phyloP scores from a whole-genome alignment of 2,329 filamentous ascomycete genomes.

The Aspergillus ochraceus region DNA sequence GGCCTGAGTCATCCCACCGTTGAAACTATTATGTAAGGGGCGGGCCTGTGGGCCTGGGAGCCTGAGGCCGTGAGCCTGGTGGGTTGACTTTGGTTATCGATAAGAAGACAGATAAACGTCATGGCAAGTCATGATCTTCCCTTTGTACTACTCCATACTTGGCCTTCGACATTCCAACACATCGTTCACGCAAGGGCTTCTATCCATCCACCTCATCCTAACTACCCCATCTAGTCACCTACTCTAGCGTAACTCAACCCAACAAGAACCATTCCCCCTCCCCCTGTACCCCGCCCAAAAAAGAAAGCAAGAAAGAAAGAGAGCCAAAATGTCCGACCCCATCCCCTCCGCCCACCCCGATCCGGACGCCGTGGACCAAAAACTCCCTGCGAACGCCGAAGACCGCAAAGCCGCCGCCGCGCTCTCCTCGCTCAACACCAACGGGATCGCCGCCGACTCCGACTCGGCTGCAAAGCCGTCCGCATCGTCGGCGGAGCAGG shows the following conservation, averaged over 20 bases:
- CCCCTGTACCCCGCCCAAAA: too few species aligned
- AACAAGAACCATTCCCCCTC: too few species aligned
- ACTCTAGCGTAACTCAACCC: background rate
- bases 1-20: conserved; percentile 14
- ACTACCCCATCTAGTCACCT: background rate
- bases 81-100: background rate
- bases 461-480: conserved; percentile 31
- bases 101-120: background rate
- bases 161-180: too few species aligned
- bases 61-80: background rate
- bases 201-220: background rate
- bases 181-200: too few species aligned
- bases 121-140: background rate
- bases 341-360: conserved; percentile 42
- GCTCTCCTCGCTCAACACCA: conserved; percentile 48
- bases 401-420: conserved; percentile 53
- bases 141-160: too few species aligned
- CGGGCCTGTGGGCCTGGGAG: background rate
- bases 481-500: conserved; percentile 42
- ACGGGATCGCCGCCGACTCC: conserved; percentile 38
- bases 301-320: background rate
- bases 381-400: conserved; percentile 46
- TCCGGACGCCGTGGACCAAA: conserved; percentile 32
- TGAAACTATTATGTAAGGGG: background rate
- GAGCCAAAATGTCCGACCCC: conserved; percentile 27